Base-by-base conservation (phyloP, 352 stramenopile genomes). In the Albugo candida region DNA sequence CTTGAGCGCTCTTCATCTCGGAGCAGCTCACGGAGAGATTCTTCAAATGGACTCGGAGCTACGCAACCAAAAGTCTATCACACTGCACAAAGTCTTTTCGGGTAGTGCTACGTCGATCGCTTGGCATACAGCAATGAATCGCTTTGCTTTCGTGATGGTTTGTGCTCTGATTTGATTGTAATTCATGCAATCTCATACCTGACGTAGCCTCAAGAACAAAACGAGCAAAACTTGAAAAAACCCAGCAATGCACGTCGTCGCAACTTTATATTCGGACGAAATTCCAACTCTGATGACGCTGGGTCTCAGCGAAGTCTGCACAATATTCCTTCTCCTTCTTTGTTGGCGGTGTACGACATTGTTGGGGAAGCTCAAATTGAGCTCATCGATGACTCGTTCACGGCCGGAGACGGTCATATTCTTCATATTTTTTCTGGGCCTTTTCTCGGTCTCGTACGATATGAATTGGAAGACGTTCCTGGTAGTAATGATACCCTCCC, bases 351-450 rank as follows among this genome's bases (percentile, higher is more conserved):
- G 1, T 73, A 67, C 36, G 61, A 69, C 6, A 53, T 73, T 36
- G 43, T 53, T 0, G 41, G 45, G 13, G 63, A 71, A 14, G 60
- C 45, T 11, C 63, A 78, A 11, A 58, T 81, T 0, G 60, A 75
- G 31, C 68, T 74, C 53, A 41, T 72, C 2, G 68, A 73, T 36
- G 73, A 75, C 2, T 68, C 58, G 45, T 78, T 64, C 16, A 51
- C 55, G 11, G 66, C 59, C 5, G 56, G 55, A 6, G 70, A 83
- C n/a, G 64, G 82, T 17, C 63, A 63, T 18, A 45, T 83, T 31
- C 55, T 84, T 5, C 67, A 84, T 48, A 52, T 83, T 36, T 87
- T 83, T 47, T 79, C 74, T 0, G 74, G 71, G 2, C 74, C 74
- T 2, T 46, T 83, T 12, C 66, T 87, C 14, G 68, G 74, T 1